phyloP scores from a whole-genome alignment of 1,284 basidiomycete genomes.

The Salmacisia buchloeana region DNA sequence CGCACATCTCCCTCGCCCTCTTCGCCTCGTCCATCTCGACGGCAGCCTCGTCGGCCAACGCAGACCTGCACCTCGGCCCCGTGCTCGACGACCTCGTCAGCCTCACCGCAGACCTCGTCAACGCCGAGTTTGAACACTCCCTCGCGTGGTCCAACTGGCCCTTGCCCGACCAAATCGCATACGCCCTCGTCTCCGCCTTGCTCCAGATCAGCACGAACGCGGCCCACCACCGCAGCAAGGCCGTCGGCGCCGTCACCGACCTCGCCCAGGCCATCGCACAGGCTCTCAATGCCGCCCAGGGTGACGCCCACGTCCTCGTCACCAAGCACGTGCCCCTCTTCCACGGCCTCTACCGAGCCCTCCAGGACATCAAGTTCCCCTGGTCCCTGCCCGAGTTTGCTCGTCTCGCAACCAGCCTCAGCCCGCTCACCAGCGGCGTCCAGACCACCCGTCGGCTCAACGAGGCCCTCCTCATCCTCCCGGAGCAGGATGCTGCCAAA shows the following conservation, averaged over 20 bases:
- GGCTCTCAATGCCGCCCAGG: conserved; percentile 18
- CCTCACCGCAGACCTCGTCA: conserved; percentile 25
- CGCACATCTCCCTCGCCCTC: conserved; percentile 43
- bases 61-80: conserved; percentile 31
- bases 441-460: conserved; percentile 57
- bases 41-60: conserved; percentile 26
- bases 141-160: conserved; percentile 35
- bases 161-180: conserved; percentile 44
- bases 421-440: conserved; percentile 59
- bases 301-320: conserved; percentile 67
- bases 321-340: conserved; percentile 69
- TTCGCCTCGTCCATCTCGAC: conserved; percentile 44
- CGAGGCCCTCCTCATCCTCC: conserved; percentile 54
- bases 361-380: conserved; percentile 68
- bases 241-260: conserved; percentile 46
- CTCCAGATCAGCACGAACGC: conserved; percentile 59
- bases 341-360: conserved; percentile 78
- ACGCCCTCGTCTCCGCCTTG: conserved; percentile 53
- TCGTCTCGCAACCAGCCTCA: conserved; percentile 59
- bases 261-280: conserved; percentile 21
- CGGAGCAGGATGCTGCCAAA: conserved; percentile 52
- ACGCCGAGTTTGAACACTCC: conserved; percentile 30
- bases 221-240: conserved; percentile 60
- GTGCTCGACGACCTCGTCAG: conserved; percentile 36
- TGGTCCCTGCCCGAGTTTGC: conserved; percentile 70